Conservation (phyloP, 495 filamentous ascomycete species). For the Neurospora sp. region DNA sequence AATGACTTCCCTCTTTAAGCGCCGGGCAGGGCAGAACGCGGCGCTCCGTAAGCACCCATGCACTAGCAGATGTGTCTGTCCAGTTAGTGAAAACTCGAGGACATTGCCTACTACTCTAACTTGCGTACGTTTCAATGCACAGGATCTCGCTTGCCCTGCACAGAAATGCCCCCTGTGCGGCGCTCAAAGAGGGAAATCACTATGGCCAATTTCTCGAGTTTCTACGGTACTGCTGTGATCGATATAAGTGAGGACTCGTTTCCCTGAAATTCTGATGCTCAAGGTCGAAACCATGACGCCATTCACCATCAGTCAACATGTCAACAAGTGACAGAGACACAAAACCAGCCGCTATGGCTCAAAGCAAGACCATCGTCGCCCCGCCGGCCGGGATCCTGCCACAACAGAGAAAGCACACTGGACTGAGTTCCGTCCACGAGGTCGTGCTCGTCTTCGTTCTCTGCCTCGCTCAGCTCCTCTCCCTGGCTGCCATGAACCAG, state of each 20-base stretch:
- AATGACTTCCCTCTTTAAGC: background rate
- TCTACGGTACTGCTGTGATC: background rate
- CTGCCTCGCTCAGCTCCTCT: slow-evolving; percentile 15
- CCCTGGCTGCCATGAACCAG: slow-evolving; percentile 14
- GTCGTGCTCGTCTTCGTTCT: slow-evolving; percentile 8
- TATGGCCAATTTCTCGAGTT: background rate
- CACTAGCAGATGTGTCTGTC: background rate
- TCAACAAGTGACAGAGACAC: background rate
- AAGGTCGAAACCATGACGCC: background rate
- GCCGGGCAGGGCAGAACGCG: background rate
- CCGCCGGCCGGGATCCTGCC: background rate
- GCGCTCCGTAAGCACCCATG: background rate
- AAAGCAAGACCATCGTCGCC: background rate
- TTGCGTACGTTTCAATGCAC: background rate
- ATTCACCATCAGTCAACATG: background rate
- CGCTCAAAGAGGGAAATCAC: background rate
- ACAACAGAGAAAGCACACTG: background rate
- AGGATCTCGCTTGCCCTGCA: background rate
- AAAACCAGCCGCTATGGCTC: background rate
- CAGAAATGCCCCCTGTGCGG: background rate
- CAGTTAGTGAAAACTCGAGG: background rate
- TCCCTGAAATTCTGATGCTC: background rate
- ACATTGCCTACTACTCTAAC: background rate
- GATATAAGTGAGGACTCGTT: background rate
- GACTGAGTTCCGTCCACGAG: background rate